phyloP scores from a whole-genome alignment of 2,329 filamentous ascomycete species.

The Aureobasidium subglaciale region DNA sequence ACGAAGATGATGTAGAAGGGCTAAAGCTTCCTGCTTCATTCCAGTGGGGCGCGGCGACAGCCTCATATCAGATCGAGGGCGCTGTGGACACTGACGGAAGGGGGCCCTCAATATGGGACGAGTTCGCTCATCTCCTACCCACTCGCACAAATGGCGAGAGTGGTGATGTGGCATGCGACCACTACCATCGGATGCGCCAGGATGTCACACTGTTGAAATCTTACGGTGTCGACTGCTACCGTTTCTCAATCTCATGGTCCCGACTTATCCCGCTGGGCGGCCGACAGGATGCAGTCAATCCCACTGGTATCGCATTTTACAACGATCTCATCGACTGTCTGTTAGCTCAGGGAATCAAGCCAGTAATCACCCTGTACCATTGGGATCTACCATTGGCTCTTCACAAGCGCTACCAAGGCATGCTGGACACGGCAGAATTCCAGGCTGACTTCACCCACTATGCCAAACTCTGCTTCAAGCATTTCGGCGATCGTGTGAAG shows the following conservation, averaged over 20 bases:
- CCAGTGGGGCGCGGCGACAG: slow-evolving; percentile 31
- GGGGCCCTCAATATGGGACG: slow-evolving; percentile 25
- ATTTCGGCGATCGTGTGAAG: slow-evolving; percentile 33
- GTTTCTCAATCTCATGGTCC: slow-evolving; percentile 43
- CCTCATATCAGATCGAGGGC: slow-evolving; percentile 29
- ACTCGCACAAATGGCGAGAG: slow-evolving; percentile 23
- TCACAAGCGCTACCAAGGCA: slow-evolving; percentile 33
- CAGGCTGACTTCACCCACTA: slow-evolving; percentile 35
- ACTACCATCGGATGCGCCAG: slow-evolving; percentile 32
- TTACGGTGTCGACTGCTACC: slow-evolving; percentile 29
- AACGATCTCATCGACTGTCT: slow-evolving; percentile 38
- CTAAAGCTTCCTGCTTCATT: slow-evolving; percentile 33
- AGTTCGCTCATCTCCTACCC: slow-evolving; percentile 27
- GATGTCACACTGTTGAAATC: slow-evolving; percentile 33
- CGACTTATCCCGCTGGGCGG: slow-evolving; percentile 45
- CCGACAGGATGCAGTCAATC: slow-evolving; percentile 38
- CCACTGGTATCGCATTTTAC: slow-evolving; percentile 42
- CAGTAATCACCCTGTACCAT: slow-evolving; percentile 41
- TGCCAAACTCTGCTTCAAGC: slow-evolving; percentile 32
- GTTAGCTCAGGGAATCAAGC: slow-evolving; percentile 30
- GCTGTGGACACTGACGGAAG: slow-evolving; percentile 25
- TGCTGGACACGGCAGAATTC: slow-evolving; percentile 34
- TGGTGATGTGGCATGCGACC: slow-evolving; percentile 43
- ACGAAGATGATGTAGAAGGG: too few relatives aligned
- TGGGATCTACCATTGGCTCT: slow-evolving; percentile 35